phyloP scores from a whole-genome alignment of 2,329 filamentous ascomycete species.

The Zymoseptoria crescenta region DNA sequence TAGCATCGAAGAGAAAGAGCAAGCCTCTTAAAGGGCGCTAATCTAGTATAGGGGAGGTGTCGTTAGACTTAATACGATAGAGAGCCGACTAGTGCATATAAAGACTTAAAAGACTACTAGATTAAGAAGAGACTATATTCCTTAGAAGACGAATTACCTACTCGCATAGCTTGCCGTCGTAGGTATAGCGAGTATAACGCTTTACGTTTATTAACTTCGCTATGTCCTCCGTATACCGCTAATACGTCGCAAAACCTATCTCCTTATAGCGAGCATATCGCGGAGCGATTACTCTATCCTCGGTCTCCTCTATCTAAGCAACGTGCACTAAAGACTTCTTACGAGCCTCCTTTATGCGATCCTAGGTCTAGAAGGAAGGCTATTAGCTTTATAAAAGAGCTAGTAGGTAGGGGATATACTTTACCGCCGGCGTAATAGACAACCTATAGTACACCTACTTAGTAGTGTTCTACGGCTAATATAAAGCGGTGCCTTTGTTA shows the following conservation, averaged over 20 bases:
- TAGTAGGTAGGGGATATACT: neutral
- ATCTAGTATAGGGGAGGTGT: too few species aligned
- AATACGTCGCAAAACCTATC: neutral
- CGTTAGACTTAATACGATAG: too few species aligned
- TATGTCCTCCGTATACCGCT: neutral
- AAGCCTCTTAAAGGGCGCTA: too few species aligned
- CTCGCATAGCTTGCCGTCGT: too few species aligned
- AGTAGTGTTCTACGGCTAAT: neutral
- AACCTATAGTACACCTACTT: neutral
- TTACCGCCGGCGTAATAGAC: neutral
- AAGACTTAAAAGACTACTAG: too few species aligned
- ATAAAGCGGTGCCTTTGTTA: too few species aligned
- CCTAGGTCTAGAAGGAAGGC: neutral
- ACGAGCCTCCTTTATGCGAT: neutral
- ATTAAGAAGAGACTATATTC: too few species aligned
- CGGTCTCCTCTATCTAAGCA: neutral
- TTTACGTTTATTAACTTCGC: neutral
- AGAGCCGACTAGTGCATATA: too few species aligned
- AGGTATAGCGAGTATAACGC: too few species aligned
- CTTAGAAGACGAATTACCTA: too few species aligned
- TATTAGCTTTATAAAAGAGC: neutral
- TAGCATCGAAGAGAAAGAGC: too few species aligned
- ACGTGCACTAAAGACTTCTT: neutral
- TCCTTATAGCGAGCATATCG: neutral
- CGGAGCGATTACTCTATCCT: neutral